Evolutionary conservation across 495 filamentous ascomycete genomes (phyloP), one percentile per base, ranked within the genome.

Genomic region (Tricharina praecox): DNA sequence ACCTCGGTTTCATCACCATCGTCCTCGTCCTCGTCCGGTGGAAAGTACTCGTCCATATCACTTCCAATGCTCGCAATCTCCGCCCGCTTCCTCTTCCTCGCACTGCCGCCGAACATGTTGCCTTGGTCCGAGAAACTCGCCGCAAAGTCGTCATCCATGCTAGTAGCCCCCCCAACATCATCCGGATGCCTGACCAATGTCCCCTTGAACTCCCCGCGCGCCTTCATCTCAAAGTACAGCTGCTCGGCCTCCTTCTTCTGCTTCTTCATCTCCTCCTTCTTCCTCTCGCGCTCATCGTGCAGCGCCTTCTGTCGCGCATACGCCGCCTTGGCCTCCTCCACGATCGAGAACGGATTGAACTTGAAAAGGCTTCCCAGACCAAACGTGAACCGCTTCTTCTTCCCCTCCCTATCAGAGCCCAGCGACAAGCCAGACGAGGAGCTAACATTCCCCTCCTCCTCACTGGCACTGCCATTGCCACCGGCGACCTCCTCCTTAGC

Each of bases 281-380:
- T 45, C 5, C 51, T 51, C 40, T 59, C 52, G 23, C 37, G 50
- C n/a, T 39, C 48, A 33, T 54, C 56, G 20, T 58, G 46, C 8
- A 54, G 13, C 25, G 36, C 48, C 10, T 59, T 59, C 49, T 59
- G 56, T 3, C 56, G 51, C 20, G 47, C 44, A 52, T 54, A 59
- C 1, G 56, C 47, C 20, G 54, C 51, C 24, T 53, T 55, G 51
- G 53, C 50, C 35, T 54, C 51, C 7, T 55, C 53, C 20, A 51
- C 55, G 23, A 59, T 28, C 30, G 46, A 50, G 24, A 59, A 47
- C 7, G 56, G 56, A 48, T 59, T 55, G 44, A 58, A 49, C 28
- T 50, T 54, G 3, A 52, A 52, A 26, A 44, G 24, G 8, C 52
- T 35, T 26, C 49, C 49, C 7, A 48, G 16, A 33, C 55, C 53